phyloP scores from a whole-genome alignment of 2,329 filamentous ascomycete genomes.

The Epichloe glyceriae region DNA sequence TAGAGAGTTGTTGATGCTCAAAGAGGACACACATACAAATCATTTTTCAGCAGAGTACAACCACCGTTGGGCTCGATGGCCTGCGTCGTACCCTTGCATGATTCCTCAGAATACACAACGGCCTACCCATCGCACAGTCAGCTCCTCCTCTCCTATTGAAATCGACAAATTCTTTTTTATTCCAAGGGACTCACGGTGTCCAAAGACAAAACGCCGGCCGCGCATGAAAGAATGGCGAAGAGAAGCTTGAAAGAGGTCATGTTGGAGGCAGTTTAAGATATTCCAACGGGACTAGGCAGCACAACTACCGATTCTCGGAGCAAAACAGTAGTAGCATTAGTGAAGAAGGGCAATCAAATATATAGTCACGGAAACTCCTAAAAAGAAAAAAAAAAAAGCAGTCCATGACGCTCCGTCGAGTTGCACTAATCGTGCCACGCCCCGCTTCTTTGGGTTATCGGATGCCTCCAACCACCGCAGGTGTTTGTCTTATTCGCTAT shows the following conservation, averaged over 20 bases:
- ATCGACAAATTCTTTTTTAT: too few relatives aligned
- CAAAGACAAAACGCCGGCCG: not conserved
- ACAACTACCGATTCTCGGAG: rapidly evolving
- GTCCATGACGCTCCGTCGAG: too few relatives aligned
- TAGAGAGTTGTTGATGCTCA: not conserved
- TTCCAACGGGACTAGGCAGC: too few relatives aligned
- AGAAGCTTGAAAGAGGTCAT: not conserved
- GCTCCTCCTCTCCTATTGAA: not conserved
- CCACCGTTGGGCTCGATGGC: not conserved
- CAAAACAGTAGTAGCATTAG: rapidly evolving
- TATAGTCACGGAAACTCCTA: too few relatives aligned
- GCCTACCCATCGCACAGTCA: not conserved
- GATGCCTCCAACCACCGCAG: too few relatives aligned
- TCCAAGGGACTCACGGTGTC: not conserved
- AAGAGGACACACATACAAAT: not conserved
- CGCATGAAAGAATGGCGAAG: not conserved
- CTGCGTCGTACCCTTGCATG: not conserved
- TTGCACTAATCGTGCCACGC: too few relatives aligned
- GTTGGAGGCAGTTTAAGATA: too few relatives aligned
- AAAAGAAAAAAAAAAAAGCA: too few relatives aligned
- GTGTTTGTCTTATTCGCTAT: too few relatives aligned
- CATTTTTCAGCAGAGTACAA: not conserved
- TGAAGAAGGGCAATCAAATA: too few relatives aligned
- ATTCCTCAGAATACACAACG: not conserved
- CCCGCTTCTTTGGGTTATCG: too few relatives aligned